Base-by-base conservation (phyloP, 2,329 filamentous ascomycete genomes). In the Fusarium sp. region DNA sequence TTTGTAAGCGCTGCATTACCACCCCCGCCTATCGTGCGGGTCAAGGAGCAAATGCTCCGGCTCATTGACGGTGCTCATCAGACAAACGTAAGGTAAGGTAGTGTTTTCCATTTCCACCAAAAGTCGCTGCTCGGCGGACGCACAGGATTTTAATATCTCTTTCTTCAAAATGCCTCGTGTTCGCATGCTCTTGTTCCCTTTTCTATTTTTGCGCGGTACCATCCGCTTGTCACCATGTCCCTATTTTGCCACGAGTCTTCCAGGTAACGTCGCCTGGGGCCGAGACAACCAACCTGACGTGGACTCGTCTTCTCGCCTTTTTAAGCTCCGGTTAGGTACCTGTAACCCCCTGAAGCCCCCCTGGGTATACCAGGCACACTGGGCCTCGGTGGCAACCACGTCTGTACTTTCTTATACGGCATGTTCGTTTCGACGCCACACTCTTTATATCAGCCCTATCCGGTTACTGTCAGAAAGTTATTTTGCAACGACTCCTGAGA, bases 11-110 rank as follows among this genome's bases (percentile, higher is more conserved):
- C 76, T 64, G 75, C 76, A 72, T 73, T 75, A 66, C 70, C 63
- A 67, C 74, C 67, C 74, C 73, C 70, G 70, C 78, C 78, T 78
- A 75, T 75, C 72, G 35, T 72, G 70, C 75, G 67, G 63, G 67
- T 68, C 71, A 72, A 72, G 79, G 79, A 81, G 79, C 79, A 73
- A 77, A 76, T 74, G 79, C 79, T 81, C 79, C 79, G 78, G 75
- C 18, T 67, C 44, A 67, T 73, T 54, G 64, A 69, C 77, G 73
- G 64, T 67, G 30, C 61, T 60, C 70, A 76, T 74, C 73, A 75
- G 71, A 75, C 74, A 76, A 66, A 44, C 57, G 64, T 57, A 56
- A 48, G 48, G 30, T 35, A 56, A 67, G 64, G 64, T 52, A 50
- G 68, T 73, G 64, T 70, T 75, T 70, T 71, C 71, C 67, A 74